phyloP scores from a whole-genome alignment of 768 basidiomycete genomes.

The Agaricus blazei region DNA sequence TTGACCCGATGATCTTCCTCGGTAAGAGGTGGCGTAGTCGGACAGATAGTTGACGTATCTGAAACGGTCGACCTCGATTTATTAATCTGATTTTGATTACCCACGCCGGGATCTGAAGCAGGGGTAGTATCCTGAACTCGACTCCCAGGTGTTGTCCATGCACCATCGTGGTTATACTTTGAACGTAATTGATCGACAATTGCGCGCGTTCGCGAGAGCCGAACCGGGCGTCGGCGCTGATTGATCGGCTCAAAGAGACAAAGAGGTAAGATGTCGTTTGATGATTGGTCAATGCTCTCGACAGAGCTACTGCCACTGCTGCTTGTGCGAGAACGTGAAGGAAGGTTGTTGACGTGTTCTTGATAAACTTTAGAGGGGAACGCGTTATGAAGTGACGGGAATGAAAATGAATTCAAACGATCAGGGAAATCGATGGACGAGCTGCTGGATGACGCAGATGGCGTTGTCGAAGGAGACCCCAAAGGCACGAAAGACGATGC shows the following conservation, averaged over 20 bases:
- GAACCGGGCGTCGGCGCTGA: conserved; percentile 28
- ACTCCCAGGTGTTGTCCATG: conserved; percentile 11
- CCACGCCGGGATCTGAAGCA: neutral
- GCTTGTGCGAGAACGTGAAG: conserved; percentile 3
- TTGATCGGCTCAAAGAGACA: conserved; percentile 38
- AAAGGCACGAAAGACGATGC: conserved; percentile 42
- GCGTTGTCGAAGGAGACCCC: conserved; percentile 22
- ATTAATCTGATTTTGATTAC: neutral
- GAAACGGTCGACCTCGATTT: neutral
- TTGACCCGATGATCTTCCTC: conserved; percentile 1
- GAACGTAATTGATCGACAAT: conserved; percentile 54
- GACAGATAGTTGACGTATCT: neutral
- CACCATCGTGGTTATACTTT: conserved; percentile 10
- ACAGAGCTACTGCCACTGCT: conserved; percentile 6
- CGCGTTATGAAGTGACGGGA: conserved; percentile 38
- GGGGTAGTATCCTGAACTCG: conserved; percentile 8
- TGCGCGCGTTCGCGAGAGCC: conserved; percentile 52
- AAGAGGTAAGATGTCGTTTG: conserved; percentile 29
- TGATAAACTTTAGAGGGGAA: conserved; percentile 37
- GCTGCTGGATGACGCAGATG: conserved; percentile 1
- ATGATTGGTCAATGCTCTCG: conserved; percentile 22
- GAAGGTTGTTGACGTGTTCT: conserved; percentile 35
- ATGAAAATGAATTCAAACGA: conserved; percentile 34
- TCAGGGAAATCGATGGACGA: conserved; percentile 10
- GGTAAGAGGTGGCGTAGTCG: neutral